These are phyloP conservation scores for Trichoderma brevicompactum DNA, from an alignment of 2,329 filamentous ascomycete species.

Conservation along the genomic window DNA sequence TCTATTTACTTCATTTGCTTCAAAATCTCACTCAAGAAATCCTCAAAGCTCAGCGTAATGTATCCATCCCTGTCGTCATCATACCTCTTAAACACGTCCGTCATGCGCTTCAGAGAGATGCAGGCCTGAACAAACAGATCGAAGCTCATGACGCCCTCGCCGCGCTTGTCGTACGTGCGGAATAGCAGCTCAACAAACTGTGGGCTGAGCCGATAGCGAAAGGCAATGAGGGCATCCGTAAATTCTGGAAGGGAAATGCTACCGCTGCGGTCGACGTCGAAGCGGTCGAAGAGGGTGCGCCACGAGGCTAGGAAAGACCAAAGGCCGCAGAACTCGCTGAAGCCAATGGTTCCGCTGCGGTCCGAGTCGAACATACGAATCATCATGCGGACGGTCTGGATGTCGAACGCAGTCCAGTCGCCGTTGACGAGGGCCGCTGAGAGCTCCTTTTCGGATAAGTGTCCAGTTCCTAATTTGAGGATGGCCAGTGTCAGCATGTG, in stretches of 20 bases:
- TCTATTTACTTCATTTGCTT: conserved; percentile 56
- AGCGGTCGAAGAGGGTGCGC: conserved; percentile 92
- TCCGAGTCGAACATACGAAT: conserved; percentile 99
- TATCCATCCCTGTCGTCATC: conserved; percentile 96
- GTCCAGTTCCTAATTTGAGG: conserved; percentile 64
- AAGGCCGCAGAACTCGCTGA: conserved; percentile 93
- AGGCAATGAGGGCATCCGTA: conserved; percentile 84
- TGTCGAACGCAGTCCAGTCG: conserved; percentile 92
- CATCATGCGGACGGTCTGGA: conserved; percentile 97
- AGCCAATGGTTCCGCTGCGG: conserved; percentile 85
- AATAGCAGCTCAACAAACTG: conserved; percentile 86
- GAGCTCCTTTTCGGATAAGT: conserved; percentile 84
- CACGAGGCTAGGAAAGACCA: conserved; percentile 96
- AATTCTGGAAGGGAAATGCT: conserved; percentile 88
- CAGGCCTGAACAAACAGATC: conserved; percentile 98
- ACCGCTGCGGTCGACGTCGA: conserved; percentile 84
- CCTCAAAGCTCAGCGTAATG: conserved; percentile 80
- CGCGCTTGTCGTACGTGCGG: conserved; percentile 81
- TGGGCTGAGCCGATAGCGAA: conserved; percentile 87
- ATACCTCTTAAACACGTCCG: conserved; percentile 98
- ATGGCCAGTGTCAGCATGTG: background rate
- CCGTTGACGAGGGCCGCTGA: conserved; percentile 92
- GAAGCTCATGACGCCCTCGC: conserved; percentile 77
- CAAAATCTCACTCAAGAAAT: conserved; percentile 73
- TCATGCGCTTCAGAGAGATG: conserved; percentile 97